These are phyloP conservation scores for Massariosphaeria phaeospora DNA, from an alignment of 495 filamentous ascomycete species.

Conservation along the genomic window DNA sequence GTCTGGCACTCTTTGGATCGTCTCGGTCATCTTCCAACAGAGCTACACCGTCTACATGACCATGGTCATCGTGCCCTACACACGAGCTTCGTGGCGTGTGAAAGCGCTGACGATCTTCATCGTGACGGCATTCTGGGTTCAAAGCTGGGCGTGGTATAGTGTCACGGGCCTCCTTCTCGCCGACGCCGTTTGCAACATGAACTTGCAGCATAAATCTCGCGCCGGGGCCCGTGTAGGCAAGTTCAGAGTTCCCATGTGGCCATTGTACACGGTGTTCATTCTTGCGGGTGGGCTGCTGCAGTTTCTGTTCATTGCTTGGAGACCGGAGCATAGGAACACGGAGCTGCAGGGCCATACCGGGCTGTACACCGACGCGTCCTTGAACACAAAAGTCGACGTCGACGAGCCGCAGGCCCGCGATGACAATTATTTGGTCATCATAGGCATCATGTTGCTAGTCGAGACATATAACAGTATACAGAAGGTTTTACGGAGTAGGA, in stretches of 20 bases:
- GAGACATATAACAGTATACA: conserved; percentile 37
- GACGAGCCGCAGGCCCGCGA: conserved; percentile 36
- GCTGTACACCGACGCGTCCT: conserved; percentile 33
- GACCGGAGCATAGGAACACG: conserved; percentile 30
- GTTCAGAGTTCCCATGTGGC: conserved; percentile 28
- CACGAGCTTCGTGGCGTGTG: conserved; percentile 37
- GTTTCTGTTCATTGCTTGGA: conserved; percentile 38
- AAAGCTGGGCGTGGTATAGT: conserved; percentile 42
- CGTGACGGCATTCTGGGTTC: conserved; percentile 42
- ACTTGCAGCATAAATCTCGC: conserved; percentile 31
- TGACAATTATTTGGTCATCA: conserved; percentile 39
- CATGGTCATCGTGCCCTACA: conserved; percentile 42
- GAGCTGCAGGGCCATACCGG: conserved; percentile 40
- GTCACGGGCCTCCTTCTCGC: conserved; percentile 39
- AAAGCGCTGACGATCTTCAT: conserved; percentile 36
- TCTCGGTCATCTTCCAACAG: conserved; percentile 39
- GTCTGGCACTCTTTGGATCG: conserved; percentile 38
- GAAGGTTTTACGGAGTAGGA: conserved; percentile 27
- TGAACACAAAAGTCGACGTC: conserved; percentile 28
- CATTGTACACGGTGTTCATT: conserved; percentile 29
- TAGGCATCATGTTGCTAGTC: conserved; percentile 37
- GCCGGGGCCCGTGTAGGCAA: conserved; percentile 16
- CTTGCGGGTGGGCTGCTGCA: conserved; percentile 36
- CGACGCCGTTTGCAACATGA: conserved; percentile 41
- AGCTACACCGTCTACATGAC: conserved; percentile 42